phyloP scores from a whole-genome alignment of 352 stramenopile species.

The Phytophthora podocarpi region DNA sequence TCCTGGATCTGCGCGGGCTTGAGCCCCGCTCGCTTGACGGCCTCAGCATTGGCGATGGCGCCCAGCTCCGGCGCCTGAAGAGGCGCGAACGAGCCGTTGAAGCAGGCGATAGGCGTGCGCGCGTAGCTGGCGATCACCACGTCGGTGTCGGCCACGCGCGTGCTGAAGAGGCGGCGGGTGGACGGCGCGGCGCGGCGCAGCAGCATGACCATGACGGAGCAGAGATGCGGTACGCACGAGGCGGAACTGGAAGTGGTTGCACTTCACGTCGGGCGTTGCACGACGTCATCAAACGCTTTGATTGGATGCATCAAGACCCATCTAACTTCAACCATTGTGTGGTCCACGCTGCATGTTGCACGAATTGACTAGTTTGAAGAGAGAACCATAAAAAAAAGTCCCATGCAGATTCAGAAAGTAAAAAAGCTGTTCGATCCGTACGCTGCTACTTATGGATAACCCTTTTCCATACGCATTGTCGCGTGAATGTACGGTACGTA shows the following conservation, averaged over 20 bases:
- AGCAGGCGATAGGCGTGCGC: constrained; percentile 96
- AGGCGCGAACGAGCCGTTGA: constrained; percentile 91
- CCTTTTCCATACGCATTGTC: too few relatives aligned
- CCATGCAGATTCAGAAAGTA: too few relatives aligned
- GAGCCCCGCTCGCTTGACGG: constrained; percentile 76
- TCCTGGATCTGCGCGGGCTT: constrained; percentile 91
- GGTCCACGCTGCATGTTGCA: too few relatives aligned
- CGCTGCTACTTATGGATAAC: too few relatives aligned
- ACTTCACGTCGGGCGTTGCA: not conserved
- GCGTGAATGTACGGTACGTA: too few relatives aligned
- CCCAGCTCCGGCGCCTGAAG: constrained; percentile 93
- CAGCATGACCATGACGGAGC: too few relatives aligned
- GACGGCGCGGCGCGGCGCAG: constrained; percentile 15
- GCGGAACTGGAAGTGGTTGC: constrained; percentile 13
- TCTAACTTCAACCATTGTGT: constrained; percentile 4
- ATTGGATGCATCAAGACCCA: constrained; percentile 33
- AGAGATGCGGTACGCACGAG: not conserved
- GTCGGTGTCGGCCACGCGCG: constrained; percentile 69
- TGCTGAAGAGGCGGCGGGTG: constrained; percentile 71
- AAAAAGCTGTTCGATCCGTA: too few relatives aligned
- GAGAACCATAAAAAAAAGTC: too few relatives aligned
- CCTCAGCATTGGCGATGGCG: constrained; percentile 90
- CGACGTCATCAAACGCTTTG: constrained; percentile 26
- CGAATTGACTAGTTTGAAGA: too few relatives aligned
- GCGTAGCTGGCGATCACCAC: constrained; percentile 96